Evolutionary conservation across 495 filamentous ascomycete species (phyloP), one percentile per base, ranked within the genome.

Genomic region (Zalerion maritima): DNA sequence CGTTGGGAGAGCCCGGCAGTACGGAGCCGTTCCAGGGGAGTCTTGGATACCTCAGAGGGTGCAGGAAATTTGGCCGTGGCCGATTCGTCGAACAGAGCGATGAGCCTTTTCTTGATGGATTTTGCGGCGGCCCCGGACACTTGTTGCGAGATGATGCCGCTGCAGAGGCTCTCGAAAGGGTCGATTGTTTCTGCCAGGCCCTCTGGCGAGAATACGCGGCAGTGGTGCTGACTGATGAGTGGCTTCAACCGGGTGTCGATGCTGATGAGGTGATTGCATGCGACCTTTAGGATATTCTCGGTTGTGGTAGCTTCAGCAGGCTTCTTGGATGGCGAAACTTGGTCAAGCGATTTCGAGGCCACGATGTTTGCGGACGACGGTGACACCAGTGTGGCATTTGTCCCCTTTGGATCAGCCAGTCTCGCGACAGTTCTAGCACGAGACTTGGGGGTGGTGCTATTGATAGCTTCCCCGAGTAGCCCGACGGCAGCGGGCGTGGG

Each of bases 81-180:
- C 10, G 31, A 14, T 12, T 50, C 40, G 35, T 65, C 47, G 49
- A 93, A 92, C n/a, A 94, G 58, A 8, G 59, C 60, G 21, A 93
- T 58, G 52, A 96, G 96, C 40, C 79, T 85, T 9, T 67, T 69
- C 38, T 83, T 81, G 46, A 97, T 94, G 3, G 79, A 75, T 34
- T 68, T 76, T 14, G 89, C 91, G 2, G 89, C 89, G 3, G 83
- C 81, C 11, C 87, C 83, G 11, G 83, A 89, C 8, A 97, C 87
- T 50, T 97, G 89, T 51, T 97, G 89, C 24, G 81, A 81, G 35
- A 96, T 93, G 41, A 97, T 94, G 26, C 83, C 77, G 48, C 72
- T 80, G 14, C 67, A 65, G 22, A 97, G 65, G 31, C 73, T 75
- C 29, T 72, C 73, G 47, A 94, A 97, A 3, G 89, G 87, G 49